A percentile compares a stretch with the other conserved stretches of the same genome.
These are phyloP conservation scores for Scheffersomyces spartinae DNA, from an alignment of 805 yeast genomes.

Conservation along the genomic window DNA sequence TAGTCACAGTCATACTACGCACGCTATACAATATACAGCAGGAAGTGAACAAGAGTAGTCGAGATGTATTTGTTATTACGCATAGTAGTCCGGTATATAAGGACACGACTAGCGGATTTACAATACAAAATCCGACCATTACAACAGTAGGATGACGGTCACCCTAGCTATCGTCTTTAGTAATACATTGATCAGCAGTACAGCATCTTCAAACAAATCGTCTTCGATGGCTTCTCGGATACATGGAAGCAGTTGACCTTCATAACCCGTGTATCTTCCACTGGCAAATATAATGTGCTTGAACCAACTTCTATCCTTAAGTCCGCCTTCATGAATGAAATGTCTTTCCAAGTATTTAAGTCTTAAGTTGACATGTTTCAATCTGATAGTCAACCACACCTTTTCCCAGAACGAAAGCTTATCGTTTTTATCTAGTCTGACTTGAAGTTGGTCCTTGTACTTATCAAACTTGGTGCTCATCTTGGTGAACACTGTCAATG, in stretches of 20 bases:
- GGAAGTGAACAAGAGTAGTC: too few species aligned
- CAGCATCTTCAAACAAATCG: slow-evolving; percentile 19
- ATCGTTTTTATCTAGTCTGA: slow-evolving; percentile 9
- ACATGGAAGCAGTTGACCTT: slow-evolving; percentile 48
- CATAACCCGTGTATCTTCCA: slow-evolving; percentile 49
- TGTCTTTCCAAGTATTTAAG: slow-evolving; percentile 32
- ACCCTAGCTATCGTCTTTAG: slow-evolving; percentile 4
- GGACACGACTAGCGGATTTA: too few species aligned
- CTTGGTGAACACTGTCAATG: slow-evolving; percentile 11
- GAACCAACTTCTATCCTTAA: slow-evolving; percentile 43
- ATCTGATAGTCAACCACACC: slow-evolving; percentile 11
- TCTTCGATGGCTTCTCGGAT: slow-evolving; percentile 44
- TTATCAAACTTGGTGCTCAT: slow-evolving; percentile 15
- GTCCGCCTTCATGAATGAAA: slow-evolving; percentile 36
- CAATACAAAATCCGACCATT: too few species aligned
- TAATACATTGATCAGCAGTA: slow-evolving; percentile 27
- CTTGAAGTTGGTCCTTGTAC: slow-evolving; percentile 6
- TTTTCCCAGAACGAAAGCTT: slow-evolving; percentile 12
- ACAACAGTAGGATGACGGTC: too few species aligned
- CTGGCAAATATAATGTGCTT: slow-evolving; percentile 50
- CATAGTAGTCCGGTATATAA: too few species aligned
- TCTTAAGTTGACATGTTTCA: slow-evolving; percentile 23
- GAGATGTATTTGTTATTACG: too few species aligned
- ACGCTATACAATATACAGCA: too few species aligned
- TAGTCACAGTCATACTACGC: too few species aligned